These are phyloP conservation scores for Coemansia sp. DNA, from an alignment of 192 early-diverging fungal genomes.

Conservation along the genomic window DNA sequence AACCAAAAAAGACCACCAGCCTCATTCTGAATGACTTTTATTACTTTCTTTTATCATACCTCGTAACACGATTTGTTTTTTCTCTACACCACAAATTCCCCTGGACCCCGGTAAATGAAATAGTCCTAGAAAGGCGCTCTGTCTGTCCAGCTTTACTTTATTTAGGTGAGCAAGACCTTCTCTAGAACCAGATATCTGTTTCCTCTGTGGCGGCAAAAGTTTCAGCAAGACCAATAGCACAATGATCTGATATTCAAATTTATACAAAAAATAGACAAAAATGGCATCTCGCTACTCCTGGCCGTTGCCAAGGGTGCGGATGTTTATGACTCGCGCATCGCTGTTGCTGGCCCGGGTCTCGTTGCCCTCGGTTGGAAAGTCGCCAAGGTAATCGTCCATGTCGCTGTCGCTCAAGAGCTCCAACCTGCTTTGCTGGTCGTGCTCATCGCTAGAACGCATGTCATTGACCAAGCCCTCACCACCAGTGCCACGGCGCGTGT, in stretches of 20 bases:
- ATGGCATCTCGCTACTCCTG: background rate
- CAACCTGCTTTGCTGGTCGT: conserved; percentile 7
- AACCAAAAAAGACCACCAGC: too few species aligned
- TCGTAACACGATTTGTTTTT: too few species aligned
- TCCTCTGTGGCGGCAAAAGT: too few species aligned
- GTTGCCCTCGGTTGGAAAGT: background rate
- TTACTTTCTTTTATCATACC: too few species aligned
- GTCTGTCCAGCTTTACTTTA: too few species aligned
- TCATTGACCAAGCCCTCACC: background rate
- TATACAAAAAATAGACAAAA: background rate
- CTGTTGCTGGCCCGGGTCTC: conserved; percentile 2
- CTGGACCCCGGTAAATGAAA: too few species aligned
- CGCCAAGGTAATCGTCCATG: conserved; percentile 14
- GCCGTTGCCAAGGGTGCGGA: background rate
- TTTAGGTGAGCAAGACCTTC: too few species aligned
- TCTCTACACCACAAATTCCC: too few species aligned
- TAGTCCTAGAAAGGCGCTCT: too few species aligned
- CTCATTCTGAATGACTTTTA: too few species aligned
- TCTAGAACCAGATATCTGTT: too few species aligned
- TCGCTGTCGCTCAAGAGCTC: conserved; percentile 29
- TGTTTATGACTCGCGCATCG: conserved; percentile 10
- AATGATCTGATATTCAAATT: background rate
- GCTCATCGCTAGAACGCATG: background rate
- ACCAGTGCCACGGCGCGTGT: background rate
- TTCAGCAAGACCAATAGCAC: too few species aligned